Conservation (phyloP, 192 early-diverging fungal genomes). For the Coemansia sp. region DNA sequence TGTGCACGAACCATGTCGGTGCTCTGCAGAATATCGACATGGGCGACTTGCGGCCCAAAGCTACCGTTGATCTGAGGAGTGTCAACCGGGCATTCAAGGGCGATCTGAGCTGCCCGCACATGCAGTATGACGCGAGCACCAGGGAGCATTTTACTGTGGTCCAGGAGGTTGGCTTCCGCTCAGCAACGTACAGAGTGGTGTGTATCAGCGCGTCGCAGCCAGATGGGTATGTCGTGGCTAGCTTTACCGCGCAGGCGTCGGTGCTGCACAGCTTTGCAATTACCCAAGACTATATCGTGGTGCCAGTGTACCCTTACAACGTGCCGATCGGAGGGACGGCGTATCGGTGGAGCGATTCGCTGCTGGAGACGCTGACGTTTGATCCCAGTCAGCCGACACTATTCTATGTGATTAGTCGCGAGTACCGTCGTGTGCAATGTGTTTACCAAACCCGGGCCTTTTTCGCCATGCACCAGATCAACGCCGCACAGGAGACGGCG, state of each 20-base stretch:
- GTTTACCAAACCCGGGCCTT: constrained; percentile 60
- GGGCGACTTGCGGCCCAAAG: constrained; percentile 56
- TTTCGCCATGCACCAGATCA: constrained; percentile 66
- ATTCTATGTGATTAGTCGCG: constrained; percentile 70
- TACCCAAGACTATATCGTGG: constrained; percentile 66
- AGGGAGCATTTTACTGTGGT: constrained; percentile 70
- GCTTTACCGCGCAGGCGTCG: constrained; percentile 57
- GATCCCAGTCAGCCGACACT: constrained; percentile 52
- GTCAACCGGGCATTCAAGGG: constrained; percentile 63
- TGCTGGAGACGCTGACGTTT: constrained; percentile 67
- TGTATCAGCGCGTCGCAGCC: constrained; percentile 57
- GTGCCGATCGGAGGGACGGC: constrained; percentile 57
- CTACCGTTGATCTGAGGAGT: constrained; percentile 56
- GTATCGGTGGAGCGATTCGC: constrained; percentile 64
- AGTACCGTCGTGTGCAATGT: constrained; percentile 58
- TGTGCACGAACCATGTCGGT: constrained; percentile 63
- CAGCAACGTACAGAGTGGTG: constrained; percentile 62
- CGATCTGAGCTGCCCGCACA: constrained; percentile 59
- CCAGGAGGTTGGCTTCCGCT: constrained; percentile 67
- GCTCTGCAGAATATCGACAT: constrained; percentile 66
- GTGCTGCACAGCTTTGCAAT: constrained; percentile 73
- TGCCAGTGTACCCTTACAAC: constrained; percentile 62
- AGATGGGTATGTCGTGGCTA: constrained; percentile 57
- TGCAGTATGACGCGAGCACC: constrained; percentile 61
- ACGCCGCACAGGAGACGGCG: constrained; percentile 61